These are phyloP conservation scores for Ogataea siamensis DNA, from an alignment of 805 yeast species.

Conservation along the genomic window DNA sequence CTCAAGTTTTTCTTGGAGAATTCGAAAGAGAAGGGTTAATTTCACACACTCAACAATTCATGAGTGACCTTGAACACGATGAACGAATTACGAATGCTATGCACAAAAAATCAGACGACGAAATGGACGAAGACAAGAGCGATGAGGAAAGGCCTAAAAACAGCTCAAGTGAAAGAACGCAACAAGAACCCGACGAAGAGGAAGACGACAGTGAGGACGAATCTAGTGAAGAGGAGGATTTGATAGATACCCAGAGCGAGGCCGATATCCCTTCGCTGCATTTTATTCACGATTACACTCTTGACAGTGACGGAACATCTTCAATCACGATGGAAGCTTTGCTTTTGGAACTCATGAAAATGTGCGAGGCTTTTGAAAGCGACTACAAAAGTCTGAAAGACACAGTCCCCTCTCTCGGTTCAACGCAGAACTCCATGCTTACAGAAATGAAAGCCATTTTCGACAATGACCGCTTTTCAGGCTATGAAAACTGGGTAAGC, in stretches of 20 bases:
- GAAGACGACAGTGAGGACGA: conserved; percentile 14
- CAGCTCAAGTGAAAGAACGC: neutral
- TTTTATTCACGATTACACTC: conserved; percentile 18
- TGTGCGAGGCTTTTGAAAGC: conserved; percentile 21
- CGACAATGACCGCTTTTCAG: conserved; percentile 21
- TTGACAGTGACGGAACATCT: conserved; percentile 25
- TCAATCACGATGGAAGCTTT: conserved; percentile 14
- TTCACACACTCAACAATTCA: conserved; percentile 43
- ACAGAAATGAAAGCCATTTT: conserved; percentile 28
- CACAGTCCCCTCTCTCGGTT: conserved; percentile 17
- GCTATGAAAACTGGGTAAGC: conserved; percentile 33
- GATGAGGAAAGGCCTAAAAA: conserved; percentile 10
- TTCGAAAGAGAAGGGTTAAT: conserved; percentile 76
- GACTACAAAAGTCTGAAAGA: conserved; percentile 24
- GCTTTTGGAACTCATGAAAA: conserved; percentile 15
- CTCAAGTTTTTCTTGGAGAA: conserved; percentile 42
- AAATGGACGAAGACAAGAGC: conserved; percentile 3
- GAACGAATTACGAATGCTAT: conserved; percentile 6
- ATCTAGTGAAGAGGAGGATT: conserved; percentile 20
- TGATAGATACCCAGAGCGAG: conserved; percentile 13
- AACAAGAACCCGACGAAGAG: conserved; percentile 4
- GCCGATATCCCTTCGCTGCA: conserved; percentile 19
- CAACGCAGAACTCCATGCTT: conserved; percentile 29
- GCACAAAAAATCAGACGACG: conserved; percentile 1
- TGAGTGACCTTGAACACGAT: conserved; percentile 26